Evolutionary conservation across 352 stramenopile species (phyloP).

Genomic region (Pilasporangium apinafurcum): DNA sequence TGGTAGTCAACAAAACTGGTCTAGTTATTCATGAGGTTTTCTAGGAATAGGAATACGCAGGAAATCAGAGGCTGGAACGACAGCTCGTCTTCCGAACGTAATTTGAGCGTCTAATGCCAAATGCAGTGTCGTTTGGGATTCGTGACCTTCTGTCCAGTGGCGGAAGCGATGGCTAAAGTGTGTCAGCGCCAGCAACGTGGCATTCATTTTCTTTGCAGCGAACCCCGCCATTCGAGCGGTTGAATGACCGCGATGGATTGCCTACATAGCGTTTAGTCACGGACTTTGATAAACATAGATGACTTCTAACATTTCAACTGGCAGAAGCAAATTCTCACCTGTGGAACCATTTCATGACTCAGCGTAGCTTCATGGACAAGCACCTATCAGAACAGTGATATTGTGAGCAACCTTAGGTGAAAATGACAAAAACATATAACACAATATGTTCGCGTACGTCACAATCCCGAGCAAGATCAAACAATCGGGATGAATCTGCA

Average conservation of each 20-base stretch:
- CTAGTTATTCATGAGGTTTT: slow-evolving; percentile 18
- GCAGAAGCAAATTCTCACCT: slow-evolving; percentile 33
- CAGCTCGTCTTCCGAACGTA: slow-evolving; percentile 52
- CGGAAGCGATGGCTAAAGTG: slow-evolving; percentile 86
- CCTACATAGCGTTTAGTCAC: slow-evolving; percentile 25
- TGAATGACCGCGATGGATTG: slow-evolving; percentile 69
- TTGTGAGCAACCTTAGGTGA: background rate
- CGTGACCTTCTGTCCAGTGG: slow-evolving; percentile 38
- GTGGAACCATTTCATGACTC: slow-evolving; percentile 58
- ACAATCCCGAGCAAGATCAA: slow-evolving; percentile 68
- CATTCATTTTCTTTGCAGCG: slow-evolving; percentile 68
- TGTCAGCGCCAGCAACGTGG: slow-evolving; percentile 69
- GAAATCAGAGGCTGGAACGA: slow-evolving; percentile 76
- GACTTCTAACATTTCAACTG: too few relatives aligned
- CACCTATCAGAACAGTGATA: slow-evolving; percentile 29
- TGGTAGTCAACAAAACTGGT: too few relatives aligned
- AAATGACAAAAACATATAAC: background rate
- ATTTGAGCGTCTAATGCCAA: slow-evolving; percentile 59
- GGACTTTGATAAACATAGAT: background rate
- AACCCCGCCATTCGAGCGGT: slow-evolving; percentile 74
- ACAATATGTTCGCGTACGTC: slow-evolving; percentile 57
- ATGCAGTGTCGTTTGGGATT: slow-evolving; percentile 50
- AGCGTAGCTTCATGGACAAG: slow-evolving; percentile 85
- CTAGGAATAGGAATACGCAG: slow-evolving; percentile 70
- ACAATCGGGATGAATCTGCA: slow-evolving; percentile 62